Evolutionary conservation across 176 grass and related monocot species (phyloP).

Genomic region (Thalia dealbata): DNA sequence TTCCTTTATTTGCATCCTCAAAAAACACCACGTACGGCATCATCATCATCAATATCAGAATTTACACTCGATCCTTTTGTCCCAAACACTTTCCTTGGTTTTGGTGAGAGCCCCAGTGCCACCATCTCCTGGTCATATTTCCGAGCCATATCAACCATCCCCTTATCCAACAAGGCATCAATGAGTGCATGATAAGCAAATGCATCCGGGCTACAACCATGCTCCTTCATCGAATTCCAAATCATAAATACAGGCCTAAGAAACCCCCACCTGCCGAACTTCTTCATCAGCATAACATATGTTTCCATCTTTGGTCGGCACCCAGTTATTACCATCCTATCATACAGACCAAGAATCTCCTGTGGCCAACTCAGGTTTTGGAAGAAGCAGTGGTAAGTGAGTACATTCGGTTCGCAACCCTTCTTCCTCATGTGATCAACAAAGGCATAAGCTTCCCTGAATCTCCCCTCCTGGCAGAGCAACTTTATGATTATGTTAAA

Average conservation of each 20-base stretch:
- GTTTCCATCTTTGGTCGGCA: constrained; percentile 80
- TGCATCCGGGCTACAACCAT: constrained; percentile 63
- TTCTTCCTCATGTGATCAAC: constrained; percentile 55
- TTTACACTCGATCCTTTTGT: constrained; percentile 20
- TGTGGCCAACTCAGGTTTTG: constrained; percentile 60
- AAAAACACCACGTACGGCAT: constrained; percentile 27
- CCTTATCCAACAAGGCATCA: constrained; percentile 67
- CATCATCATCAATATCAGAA: constrained; percentile 26
- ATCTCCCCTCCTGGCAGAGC: constrained; percentile 67
- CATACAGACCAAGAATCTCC: constrained; percentile 74
- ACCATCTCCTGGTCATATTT: constrained; percentile 87
- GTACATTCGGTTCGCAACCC: constrained; percentile 46
- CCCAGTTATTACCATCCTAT: constrained; percentile 59
- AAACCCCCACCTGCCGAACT: constrained; percentile 89
- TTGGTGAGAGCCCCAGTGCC: constrained; percentile 58
- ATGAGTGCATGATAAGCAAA: constrained; percentile 80
- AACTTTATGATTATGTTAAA: constrained; percentile 65
- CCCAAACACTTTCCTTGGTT: constrained; percentile 55
- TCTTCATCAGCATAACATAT: constrained; percentile 90
- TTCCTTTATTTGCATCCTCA: constrained; percentile 9
- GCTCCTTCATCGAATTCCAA: constrained; percentile 68
- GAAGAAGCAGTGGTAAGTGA: constrained; percentile 93
- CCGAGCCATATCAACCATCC: constrained; percentile 77
- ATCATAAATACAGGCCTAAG: constrained; percentile 58
- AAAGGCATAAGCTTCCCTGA: constrained; percentile 72